phyloP scores from a whole-genome alignment of 164 flowering plant genomes.

The Protea cynaroides region DNA sequence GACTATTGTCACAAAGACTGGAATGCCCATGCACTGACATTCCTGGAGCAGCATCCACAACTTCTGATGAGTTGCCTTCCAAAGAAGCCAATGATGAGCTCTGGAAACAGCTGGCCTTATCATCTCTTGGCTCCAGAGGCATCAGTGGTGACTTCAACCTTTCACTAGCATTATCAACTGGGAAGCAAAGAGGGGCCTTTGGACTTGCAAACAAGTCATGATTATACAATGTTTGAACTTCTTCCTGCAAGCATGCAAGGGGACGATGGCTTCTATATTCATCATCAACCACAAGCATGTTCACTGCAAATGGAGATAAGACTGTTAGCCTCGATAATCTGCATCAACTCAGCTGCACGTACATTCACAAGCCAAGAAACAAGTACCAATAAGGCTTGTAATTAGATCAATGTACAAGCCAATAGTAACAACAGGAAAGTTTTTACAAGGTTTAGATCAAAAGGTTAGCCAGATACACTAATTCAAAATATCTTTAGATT shows the following conservation, averaged over 20 bases:
- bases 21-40: slow-evolving; percentile 16
- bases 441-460: no score
- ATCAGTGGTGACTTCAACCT: slow-evolving; percentile 17
- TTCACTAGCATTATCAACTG: slow-evolving; percentile 15
- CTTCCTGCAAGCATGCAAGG: slow-evolving; percentile 21
- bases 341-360: neutral
- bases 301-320: neutral
- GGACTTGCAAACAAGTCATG: slow-evolving; percentile 13
- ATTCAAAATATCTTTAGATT: no score
- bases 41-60: slow-evolving; percentile 16
- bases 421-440: no score
- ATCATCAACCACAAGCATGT: slow-evolving; percentile 5
- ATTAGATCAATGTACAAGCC: no score
- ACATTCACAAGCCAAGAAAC: neutral
- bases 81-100: slow-evolving; percentile 9
- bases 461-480: no score
- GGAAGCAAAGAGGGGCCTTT: slow-evolving; percentile 11
- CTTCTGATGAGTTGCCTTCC: slow-evolving; percentile 21
- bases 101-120: slow-evolving; percentile 5
- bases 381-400: neutral
- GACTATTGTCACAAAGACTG: slow-evolving; percentile 13
- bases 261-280: slow-evolving; percentile 7
- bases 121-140: slow-evolving; percentile 19
- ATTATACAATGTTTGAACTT: slow-evolving; percentile 15
- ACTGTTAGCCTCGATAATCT: neutral